phyloP scores from a whole-genome alignment of 495 filamentous ascomycete genomes.

The Neurospora hispaniola region DNA sequence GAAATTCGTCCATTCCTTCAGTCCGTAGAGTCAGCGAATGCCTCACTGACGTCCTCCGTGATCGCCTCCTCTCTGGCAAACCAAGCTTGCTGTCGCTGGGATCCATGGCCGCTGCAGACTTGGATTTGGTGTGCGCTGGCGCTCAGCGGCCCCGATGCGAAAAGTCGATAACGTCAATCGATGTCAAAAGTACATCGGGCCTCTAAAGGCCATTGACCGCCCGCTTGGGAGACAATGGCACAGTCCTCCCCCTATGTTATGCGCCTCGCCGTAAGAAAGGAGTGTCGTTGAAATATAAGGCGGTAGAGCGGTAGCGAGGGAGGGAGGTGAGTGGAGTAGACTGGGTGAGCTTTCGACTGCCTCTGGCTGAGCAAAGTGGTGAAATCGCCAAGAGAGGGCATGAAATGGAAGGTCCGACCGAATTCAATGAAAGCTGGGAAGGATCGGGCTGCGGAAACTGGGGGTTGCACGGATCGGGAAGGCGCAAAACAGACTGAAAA shows the following conservation, averaged over 20 bases:
- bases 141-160: background rate
- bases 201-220: background rate
- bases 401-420: background rate
- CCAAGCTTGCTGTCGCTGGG: slow-evolving; percentile 20
- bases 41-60: slow-evolving; percentile 25
- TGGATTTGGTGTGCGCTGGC: background rate
- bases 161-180: background rate
- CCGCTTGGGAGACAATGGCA: slow-evolving; percentile 1
- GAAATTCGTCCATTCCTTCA: background rate
- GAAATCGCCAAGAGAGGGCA: background rate
- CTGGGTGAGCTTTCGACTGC: background rate
- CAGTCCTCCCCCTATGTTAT: background rate
- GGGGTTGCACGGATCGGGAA: background rate
- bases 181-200: background rate
- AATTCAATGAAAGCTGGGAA: background rate
- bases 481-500: background rate
- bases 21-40: slow-evolving; percentile 14
- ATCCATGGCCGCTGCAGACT: slow-evolving; percentile 22
- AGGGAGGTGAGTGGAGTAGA: background rate
- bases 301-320: background rate
- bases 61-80: background rate
- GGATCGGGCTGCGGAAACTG: background rate
- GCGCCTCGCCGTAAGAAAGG: background rate
- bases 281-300: background rate
- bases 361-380: background rate